Evolutionary conservation across 805 yeast genomes (phyloP).

Genomic region (Metschnikowia proteae): DNA sequence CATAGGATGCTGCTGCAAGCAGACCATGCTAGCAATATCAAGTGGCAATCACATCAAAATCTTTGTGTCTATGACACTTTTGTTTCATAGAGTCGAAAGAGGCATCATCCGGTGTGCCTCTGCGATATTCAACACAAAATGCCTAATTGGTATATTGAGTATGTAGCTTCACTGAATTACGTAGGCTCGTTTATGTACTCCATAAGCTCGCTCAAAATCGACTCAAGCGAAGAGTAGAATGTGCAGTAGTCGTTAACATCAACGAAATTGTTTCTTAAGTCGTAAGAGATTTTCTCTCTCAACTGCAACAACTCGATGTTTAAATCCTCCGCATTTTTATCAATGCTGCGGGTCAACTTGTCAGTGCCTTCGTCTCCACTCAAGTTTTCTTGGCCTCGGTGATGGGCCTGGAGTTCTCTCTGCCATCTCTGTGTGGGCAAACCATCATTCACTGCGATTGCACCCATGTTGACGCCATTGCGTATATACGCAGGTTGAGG

Average conservation of each 20-base stretch:
- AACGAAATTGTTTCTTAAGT: slow-evolving; percentile 40
- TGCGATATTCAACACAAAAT: neutral
- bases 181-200: slow-evolving; percentile 26
- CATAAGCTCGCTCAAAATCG: slow-evolving; percentile 37
- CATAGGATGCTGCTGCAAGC: too few species aligned
- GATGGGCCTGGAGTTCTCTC: neutral
- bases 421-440: neutral
- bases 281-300: slow-evolving; percentile 38
- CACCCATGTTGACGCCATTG: slow-evolving; percentile 12
- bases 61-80: too few species aligned
- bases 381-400: neutral
- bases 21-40: too few species aligned
- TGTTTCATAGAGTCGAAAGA: too few species aligned
- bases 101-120: too few species aligned
- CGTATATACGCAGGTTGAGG: slow-evolving; percentile 33
- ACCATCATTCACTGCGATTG: slow-evolving; percentile 9
- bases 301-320: slow-evolving; percentile 30
- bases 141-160: neutral
- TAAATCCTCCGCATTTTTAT: slow-evolving; percentile 13
- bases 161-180: neutral
- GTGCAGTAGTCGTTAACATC: slow-evolving; percentile 45
- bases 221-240: slow-evolving; percentile 40
- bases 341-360: neutral
- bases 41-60: too few species aligned
- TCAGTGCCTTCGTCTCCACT: neutral